Conservation (phyloP, 768 basidiomycete genomes). For the Suillus brevipes region DNA sequence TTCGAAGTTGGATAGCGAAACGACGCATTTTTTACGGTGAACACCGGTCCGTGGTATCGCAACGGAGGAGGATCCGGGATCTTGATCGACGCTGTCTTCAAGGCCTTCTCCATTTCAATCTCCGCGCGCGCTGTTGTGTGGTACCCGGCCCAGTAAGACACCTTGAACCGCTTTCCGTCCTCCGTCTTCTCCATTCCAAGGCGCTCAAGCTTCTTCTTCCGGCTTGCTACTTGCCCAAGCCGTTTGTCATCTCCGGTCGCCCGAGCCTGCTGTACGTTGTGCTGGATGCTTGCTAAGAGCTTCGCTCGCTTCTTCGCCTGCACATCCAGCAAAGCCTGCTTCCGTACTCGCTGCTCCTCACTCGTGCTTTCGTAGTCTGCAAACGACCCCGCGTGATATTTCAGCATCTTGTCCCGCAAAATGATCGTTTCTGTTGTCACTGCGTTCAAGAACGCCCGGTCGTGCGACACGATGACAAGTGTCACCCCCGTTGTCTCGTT, state of each 20-base stretch:
- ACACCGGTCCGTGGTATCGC: slow-evolving; percentile 35
- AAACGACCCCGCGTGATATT: slow-evolving; percentile 59
- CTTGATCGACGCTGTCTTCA: slow-evolving; percentile 30
- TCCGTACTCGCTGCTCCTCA: slow-evolving; percentile 45
- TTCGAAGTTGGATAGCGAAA: slow-evolving; percentile 34
- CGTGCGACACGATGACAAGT: slow-evolving; percentile 65
- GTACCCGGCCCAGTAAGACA: slow-evolving; percentile 52
- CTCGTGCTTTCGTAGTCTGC: slow-evolving; percentile 48
- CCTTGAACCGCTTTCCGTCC: slow-evolving; percentile 52
- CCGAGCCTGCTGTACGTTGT: slow-evolving; percentile 50
- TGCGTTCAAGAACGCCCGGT: slow-evolving; percentile 59
- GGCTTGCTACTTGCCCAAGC: slow-evolving; percentile 48
- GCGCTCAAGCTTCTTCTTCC: slow-evolving; percentile 57
- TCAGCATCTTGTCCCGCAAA: slow-evolving; percentile 52
- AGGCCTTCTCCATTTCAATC: slow-evolving; percentile 37
- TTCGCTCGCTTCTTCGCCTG: slow-evolving; percentile 46
- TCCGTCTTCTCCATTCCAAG: slow-evolving; percentile 14
- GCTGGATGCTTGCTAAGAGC: slow-evolving; percentile 57
- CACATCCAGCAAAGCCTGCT: slow-evolving; percentile 45
- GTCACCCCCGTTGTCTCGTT: slow-evolving; percentile 39
- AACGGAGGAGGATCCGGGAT: slow-evolving; percentile 31
- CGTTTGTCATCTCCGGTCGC: slow-evolving; percentile 64
- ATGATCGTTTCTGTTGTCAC: slow-evolving; percentile 63
- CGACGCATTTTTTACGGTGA: slow-evolving; percentile 33
- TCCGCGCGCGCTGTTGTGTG: slow-evolving; percentile 33